Evolutionary conservation across 192 early-diverging fungal species (phyloP).

Genomic region (Coemansia umbellata): DNA sequence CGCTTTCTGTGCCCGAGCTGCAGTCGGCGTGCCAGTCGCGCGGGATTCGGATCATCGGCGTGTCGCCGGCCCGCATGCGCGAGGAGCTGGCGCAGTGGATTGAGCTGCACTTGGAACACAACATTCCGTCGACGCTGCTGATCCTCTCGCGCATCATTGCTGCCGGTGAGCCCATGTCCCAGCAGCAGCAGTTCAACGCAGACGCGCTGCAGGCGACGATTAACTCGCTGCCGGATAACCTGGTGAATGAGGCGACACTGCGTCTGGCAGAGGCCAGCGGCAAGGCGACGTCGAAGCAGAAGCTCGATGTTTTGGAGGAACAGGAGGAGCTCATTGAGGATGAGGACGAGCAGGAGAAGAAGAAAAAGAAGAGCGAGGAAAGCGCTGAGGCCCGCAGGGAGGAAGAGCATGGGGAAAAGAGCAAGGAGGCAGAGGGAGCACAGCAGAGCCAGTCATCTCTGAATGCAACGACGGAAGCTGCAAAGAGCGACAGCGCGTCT

Average conservation of each 20-base stretch:
- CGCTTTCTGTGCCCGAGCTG: constrained; percentile 81
- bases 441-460: neutral
- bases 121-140: constrained; percentile 86
- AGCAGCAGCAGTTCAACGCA: constrained; percentile 68
- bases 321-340: constrained; percentile 97
- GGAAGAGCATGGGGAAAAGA: constrained; percentile 29
- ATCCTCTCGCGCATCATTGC: constrained; percentile 87
- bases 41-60: constrained; percentile 85
- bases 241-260: constrained; percentile 83
- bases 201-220: constrained; percentile 93
- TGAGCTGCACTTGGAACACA: constrained; percentile 87
- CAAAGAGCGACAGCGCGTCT: too few relatives aligned
- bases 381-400: constrained; percentile 53
- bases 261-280: constrained; percentile 86
- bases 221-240: constrained; percentile 84
- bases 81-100: constrained; percentile 91
- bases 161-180: constrained; percentile 69
- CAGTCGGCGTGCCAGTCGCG: constrained; percentile 83
- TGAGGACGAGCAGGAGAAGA: constrained; percentile 85
- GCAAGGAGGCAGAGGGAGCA: constrained; percentile 1
- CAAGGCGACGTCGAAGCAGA: constrained; percentile 86
- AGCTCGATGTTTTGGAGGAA: constrained; percentile 88
- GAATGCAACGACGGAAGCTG: too few relatives aligned
- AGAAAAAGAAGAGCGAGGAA: constrained; percentile 51
- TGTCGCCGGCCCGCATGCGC: constrained; percentile 83